These are phyloP conservation scores for Kazachstania sp. DNA, from an alignment of 1,139 yeast species.

Conservation along the genomic window DNA sequence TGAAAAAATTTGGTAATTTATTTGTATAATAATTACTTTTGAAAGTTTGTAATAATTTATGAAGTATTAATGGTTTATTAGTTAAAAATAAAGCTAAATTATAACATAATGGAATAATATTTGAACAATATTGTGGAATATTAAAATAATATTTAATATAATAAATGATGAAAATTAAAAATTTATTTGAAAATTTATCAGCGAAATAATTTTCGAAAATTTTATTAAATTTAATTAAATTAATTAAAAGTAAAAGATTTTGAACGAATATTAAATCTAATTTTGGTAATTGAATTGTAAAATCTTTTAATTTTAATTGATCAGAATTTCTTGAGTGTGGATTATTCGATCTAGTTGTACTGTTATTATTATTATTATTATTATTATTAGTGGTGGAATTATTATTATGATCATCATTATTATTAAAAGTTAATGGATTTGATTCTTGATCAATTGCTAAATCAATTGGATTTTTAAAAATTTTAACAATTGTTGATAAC, in stretches of 20 bases:
- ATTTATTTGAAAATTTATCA: constrained; percentile 43
- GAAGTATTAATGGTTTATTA: constrained; percentile 38
- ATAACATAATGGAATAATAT: constrained; percentile 49
- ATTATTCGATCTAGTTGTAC: neutral
- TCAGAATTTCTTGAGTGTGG: neutral
- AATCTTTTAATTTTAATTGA: neutral
- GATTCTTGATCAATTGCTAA: constrained; percentile 33
- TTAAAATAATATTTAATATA: constrained; percentile 46
- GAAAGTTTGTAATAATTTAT: constrained; percentile 40
- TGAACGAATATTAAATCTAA: constrained; percentile 51
- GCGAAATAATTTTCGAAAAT: constrained; percentile 43
- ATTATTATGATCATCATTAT: constrained; percentile 1
- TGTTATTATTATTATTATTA: neutral
- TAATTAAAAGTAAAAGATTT: constrained; percentile 61
- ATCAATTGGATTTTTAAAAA: constrained; percentile 41
- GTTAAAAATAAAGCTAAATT: constrained; percentile 56
- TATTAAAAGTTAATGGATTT: constrained; percentile 27
- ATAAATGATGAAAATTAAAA: constrained; percentile 47
- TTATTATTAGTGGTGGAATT: constrained; percentile 1
- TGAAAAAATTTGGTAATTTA: constrained; percentile 42
- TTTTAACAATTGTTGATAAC: constrained; percentile 39
- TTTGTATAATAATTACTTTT: constrained; percentile 35
- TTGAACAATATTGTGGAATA: constrained; percentile 35
- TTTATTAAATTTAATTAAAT: constrained; percentile 63
- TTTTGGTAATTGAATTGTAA: constrained; percentile 19